Base-by-base conservation (phyloP, 148 eudicot species). In the Selenicereus undatus region DNA sequence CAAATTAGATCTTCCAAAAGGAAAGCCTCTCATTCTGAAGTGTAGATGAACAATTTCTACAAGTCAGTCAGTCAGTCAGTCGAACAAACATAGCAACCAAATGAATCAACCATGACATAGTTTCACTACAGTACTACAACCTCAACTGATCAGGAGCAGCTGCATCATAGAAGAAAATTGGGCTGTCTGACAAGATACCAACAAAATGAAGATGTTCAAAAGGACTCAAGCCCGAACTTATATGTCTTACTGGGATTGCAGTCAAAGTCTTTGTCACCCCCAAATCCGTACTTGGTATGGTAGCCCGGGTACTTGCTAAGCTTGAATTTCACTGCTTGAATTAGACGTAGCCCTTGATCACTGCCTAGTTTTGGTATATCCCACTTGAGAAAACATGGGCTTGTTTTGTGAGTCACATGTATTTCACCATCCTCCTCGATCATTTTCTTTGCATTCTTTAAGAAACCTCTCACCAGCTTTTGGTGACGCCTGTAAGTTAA, bases 341-440 rank as follows among this genome's bases (percentile, higher is more conserved):
- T 29, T 0, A 76, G 54, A 3, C 50, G 2, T 17, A 83, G 75
- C 4, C 82, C 82, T 11, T 71, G 21, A 2, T 17, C 20, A n/a
- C 10, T 3, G 1, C 73, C 86, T 32, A 83, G 27, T 3, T 9
- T 4, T 22, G 32, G 51, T 21, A 83, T 22, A 30, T 83, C 58
- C 82, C 82, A 83, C 29, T 74, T 17, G 11, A 52, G 69, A 45
- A 35, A 75, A 42, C 36, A 74, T 8, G 80, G 51, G 6, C 0
- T 50, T 29, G 80, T 75, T 72, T 83, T 83, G 76, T 79, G 85
- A 69, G 85, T 58, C 18, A 83, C 43, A 26, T 83, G 79, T n/a
- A 83, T 75, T 45, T 79, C 69, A 42, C 85, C 79, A 35, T 27
- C 35, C 35, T 75, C 76, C 0, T 78, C 42, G 13, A 79, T 8